A percentile compares a stretch with the other conserved stretches of the same genome.
phyloP scores from a whole-genome alignment of 805 yeast genomes.

The Saccharomycopsis vini region DNA sequence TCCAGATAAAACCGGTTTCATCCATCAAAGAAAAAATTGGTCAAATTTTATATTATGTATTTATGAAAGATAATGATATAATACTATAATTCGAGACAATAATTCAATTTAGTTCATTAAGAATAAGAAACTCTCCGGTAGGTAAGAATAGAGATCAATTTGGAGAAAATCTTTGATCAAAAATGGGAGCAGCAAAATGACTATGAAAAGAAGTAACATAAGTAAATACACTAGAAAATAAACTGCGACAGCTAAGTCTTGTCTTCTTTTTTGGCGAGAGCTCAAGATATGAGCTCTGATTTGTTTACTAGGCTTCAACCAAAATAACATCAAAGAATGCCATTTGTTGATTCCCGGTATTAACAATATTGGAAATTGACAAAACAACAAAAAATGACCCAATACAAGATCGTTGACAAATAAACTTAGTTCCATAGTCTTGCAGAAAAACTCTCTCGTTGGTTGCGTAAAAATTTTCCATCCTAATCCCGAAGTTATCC shows the following conservation, averaged over 20 bases:
- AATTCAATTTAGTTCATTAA: neutral
- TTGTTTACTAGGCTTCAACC: slow-evolving; percentile 47
- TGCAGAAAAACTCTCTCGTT: slow-evolving; percentile 47
- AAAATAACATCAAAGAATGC: slow-evolving; percentile 51
- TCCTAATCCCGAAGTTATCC: slow-evolving; percentile 50
- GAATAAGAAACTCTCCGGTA: slow-evolving; percentile 28
- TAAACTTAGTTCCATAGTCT: slow-evolving; percentile 45
- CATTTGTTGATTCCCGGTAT: slow-evolving; percentile 49
- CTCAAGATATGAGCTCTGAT: slow-evolving; percentile 39
- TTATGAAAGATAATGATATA: neutral
- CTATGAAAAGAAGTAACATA: slow-evolving; percentile 22
- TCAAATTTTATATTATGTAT: neutral
- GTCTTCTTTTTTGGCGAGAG: slow-evolving; percentile 33
- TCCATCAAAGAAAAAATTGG: neutral
- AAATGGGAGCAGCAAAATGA: slow-evolving; percentile 33
- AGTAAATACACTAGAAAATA: slow-evolving; percentile 26
- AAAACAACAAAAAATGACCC: slow-evolving; percentile 43
- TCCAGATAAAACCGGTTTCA: too few species aligned
- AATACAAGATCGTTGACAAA: slow-evolving; percentile 46
- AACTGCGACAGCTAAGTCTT: slow-evolving; percentile 28
- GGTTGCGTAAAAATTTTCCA: slow-evolving; percentile 49
- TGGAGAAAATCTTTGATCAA: slow-evolving; percentile 28
- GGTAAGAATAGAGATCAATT: slow-evolving; percentile 28
- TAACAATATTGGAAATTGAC: slow-evolving; percentile 45
- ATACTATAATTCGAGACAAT: too few species aligned